Base-by-base conservation (phyloP, 352 stramenopile genomes). In the Phytophthora pistaciae region DNA sequence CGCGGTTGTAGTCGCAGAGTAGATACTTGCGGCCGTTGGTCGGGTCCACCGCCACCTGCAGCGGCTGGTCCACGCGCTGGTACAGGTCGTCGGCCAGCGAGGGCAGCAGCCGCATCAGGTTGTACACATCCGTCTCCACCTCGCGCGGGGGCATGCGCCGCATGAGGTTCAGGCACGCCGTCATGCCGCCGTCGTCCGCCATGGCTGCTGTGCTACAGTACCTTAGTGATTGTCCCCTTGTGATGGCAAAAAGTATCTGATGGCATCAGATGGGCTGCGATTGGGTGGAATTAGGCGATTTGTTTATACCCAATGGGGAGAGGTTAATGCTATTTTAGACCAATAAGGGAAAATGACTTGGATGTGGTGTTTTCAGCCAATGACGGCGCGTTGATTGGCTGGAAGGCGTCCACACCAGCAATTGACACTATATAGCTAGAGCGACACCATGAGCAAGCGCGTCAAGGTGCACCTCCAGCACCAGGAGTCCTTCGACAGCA, bases 1-100 rank as follows among this genome's bases (percentile, higher is more conserved):
- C 94, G 60, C 95, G 88, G 83, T 99, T 99, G 80, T 99, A 98
- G 79, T 98, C 92, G 75, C 92, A 98, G 36, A 97, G 81, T 20
- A 99, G 77, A 81, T 98, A 99, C 64, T 93, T 90, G 63, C 92
- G 91, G 67, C 92, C 92, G 66, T 94, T 97, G 13, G 75, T 74
- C 18, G 93, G 79, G 82, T 98, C 92, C 21, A 90, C 92, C 9
- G 88, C 91, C 49, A 93, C 85, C 62, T 98, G 85, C 23, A 98
- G 88, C 46, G 93, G 94, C 75, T 98, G 92, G 68, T 98, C 94
- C 63, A 98, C 87, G 63, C 94, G 89, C 80, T 98, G 94, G 56
- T 98, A 95, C 54, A 98, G 80, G 56, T 98, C 94, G 73, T 98
- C 93, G 7, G 91, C 92, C 50, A 96, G 75, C 49, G 88, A 70